phyloP scores from a whole-genome alignment of 108 stramenopile genomes.

The Seminavis robusta region DNA sequence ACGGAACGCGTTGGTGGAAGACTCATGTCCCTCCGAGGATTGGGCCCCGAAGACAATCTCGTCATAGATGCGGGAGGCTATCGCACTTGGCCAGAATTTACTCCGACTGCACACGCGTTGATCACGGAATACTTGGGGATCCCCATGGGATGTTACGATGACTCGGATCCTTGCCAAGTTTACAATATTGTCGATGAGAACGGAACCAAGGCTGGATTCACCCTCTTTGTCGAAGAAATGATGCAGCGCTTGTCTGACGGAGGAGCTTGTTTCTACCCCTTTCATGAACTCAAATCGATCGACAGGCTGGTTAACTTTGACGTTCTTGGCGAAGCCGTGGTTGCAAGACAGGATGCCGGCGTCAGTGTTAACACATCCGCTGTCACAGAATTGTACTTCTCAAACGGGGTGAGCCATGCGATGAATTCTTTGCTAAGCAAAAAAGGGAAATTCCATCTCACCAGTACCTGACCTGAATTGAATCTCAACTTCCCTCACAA shows the following conservation, averaged over 20 bases:
- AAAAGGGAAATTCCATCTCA: no score
- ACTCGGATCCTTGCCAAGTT: conserved; percentile 8
- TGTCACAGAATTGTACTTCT: conserved; percentile 12
- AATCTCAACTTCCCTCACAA: no score
- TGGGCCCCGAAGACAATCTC: conserved; percentile 21
- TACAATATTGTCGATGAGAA: conserved; percentile 25
- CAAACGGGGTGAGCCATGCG: conserved; percentile 28
- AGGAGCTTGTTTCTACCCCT: conserved; percentile 24
- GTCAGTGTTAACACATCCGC: no score
- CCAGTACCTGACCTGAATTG: no score
- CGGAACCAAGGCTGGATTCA: conserved; percentile 31
- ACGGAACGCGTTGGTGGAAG: conserved; percentile 32
- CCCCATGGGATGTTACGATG: conserved; percentile 24
- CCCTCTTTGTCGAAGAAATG: conserved; percentile 30
- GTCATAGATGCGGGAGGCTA: conserved; percentile 25
- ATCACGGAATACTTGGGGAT: conserved; percentile 24
- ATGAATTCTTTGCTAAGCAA: no score
- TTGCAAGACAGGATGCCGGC: background rate
- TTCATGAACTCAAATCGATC: conserved; percentile 13
- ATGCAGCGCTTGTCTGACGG: conserved; percentile 14
- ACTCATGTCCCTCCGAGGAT: conserved; percentile 14
- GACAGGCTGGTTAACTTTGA: background rate
- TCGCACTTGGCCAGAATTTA: conserved; percentile 11
- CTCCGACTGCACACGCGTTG: conserved; percentile 18
- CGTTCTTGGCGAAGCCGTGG: background rate